These are phyloP conservation scores for Wickerhamomyces alni DNA, from an alignment of 805 yeast species.

Conservation along the genomic window DNA sequence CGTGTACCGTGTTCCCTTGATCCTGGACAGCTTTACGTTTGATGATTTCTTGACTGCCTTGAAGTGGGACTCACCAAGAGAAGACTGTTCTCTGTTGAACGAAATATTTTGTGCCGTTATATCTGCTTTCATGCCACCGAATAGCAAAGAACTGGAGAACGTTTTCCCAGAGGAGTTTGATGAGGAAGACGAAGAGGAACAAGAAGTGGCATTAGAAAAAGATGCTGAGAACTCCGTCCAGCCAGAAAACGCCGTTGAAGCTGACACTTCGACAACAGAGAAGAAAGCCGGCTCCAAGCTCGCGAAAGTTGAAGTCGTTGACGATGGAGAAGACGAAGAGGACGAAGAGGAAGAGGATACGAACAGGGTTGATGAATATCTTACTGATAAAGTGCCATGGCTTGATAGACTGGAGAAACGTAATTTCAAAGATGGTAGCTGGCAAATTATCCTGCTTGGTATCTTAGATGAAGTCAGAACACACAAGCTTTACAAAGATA, in stretches of 20 bases:
- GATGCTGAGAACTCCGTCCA: constrained; percentile 9
- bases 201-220: constrained; percentile 13
- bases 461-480: constrained; percentile 56
- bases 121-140: constrained; percentile 44
- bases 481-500: constrained; percentile 45
- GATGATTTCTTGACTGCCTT: constrained; percentile 62
- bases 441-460: constrained; percentile 78
- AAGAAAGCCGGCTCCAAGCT: too few relatives aligned
- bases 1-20: constrained; percentile 56
- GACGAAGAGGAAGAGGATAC: constrained; percentile 12
- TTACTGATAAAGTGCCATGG: constrained; percentile 68
- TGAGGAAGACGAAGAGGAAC: constrained; percentile 22
- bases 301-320: constrained; percentile 15
- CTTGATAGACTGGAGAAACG: constrained; percentile 69
- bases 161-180: constrained; percentile 27
- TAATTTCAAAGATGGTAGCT: constrained; percentile 74
- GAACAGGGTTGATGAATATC: constrained; percentile 27
- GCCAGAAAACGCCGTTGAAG: background rate
- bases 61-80: constrained; percentile 39
- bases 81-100: constrained; percentile 47
- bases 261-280: too few relatives aligned
- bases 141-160: constrained; percentile 30
- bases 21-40: constrained; percentile 69
- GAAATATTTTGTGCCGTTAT: constrained; percentile 67
- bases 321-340: constrained; percentile 5